phyloP scores from a whole-genome alignment of 805 yeast genomes.

The Helenozyma rhizophorensis region DNA sequence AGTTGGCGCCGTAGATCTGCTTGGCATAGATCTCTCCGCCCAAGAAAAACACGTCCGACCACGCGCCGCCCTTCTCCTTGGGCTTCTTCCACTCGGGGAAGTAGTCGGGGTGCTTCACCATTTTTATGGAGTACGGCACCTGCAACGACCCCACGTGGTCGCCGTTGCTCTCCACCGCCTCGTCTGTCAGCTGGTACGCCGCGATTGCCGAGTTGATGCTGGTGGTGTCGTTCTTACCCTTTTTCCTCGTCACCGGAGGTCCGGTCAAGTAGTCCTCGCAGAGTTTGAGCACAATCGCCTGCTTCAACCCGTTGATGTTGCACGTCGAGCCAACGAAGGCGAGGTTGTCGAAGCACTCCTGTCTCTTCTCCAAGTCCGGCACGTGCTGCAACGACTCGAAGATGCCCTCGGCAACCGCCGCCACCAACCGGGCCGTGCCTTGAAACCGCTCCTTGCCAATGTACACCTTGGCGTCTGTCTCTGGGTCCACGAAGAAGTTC shows the following conservation, averaged over 20 bases:
- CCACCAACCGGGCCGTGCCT: conserved; percentile 64
- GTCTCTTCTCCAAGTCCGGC: conserved; percentile 66
- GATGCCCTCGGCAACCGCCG: conserved; percentile 49
- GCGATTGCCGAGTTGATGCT: conserved; percentile 37
- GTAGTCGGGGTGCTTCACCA: conserved; percentile 79
- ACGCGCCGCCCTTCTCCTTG: conserved; percentile 49
- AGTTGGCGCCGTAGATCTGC: conserved; percentile 66
- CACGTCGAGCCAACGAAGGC: conserved; percentile 77
- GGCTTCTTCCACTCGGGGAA: conserved; percentile 88
- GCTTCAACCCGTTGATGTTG: conserved; percentile 70
- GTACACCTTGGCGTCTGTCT: conserved; percentile 48
- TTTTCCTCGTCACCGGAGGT: conserved; percentile 22
- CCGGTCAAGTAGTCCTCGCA: conserved; percentile 50
- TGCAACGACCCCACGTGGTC: conserved; percentile 40
- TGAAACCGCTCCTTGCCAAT: conserved; percentile 90
- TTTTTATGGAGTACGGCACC: conserved; percentile 71
- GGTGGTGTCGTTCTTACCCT: conserved; percentile 20
- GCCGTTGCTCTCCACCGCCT: conserved; percentile 15
- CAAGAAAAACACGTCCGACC: conserved; percentile 69
- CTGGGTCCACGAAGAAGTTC: conserved; percentile 54
- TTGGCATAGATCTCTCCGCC: conserved; percentile 88
- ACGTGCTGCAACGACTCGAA: conserved; percentile 51
- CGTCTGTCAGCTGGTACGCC: conserved; percentile 42
- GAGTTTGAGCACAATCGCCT: conserved; percentile 58
- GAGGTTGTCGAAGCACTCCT: conserved; percentile 80